Percentiles rank a stretch among this genome's conserved stretches.
These are phyloP conservation scores for Candida broadrunensis DNA, from an alignment of 805 yeast species.

Conservation along the genomic window DNA sequence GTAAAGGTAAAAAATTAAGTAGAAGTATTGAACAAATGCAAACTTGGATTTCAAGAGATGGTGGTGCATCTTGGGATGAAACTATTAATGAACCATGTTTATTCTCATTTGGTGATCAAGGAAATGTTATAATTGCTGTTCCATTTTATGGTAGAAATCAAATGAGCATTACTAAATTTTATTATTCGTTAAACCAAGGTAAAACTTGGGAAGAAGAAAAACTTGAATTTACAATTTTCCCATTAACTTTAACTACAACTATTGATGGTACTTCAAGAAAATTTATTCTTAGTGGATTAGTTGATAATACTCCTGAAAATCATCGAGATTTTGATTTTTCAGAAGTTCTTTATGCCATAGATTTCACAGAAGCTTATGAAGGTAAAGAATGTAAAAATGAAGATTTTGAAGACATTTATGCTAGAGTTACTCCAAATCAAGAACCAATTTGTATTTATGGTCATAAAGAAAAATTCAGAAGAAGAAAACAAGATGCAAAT, in stretches of 20 bases:
- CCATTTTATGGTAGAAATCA: conserved; percentile 33
- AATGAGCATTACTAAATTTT: conserved; percentile 27
- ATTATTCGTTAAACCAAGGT: conserved; percentile 74
- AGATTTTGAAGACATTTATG: conserved; percentile 68
- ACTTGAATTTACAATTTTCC: conserved; percentile 43
- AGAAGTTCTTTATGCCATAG: conserved; percentile 39
- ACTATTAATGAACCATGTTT: conserved; percentile 51
- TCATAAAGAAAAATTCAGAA: conserved; percentile 54
- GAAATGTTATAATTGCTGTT: conserved; percentile 66
- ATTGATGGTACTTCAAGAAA: conserved; percentile 68
- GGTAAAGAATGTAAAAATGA: conserved; percentile 41
- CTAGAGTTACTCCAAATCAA: conserved; percentile 37
- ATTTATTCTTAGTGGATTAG: conserved; percentile 50
- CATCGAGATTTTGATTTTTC: conserved; percentile 6
- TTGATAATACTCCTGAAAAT: conserved; percentile 11
- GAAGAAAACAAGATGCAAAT: conserved; percentile 63
- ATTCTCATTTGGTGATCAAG: conserved; percentile 72
- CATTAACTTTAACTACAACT: conserved; percentile 49
- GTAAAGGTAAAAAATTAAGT: conserved; percentile 23
- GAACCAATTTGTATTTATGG: conserved; percentile 63
- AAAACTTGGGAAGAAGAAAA: conserved; percentile 53
- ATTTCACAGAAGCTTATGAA: conserved; percentile 56
- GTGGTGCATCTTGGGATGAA: conserved; percentile 69
- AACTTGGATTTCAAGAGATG: conserved; percentile 71
- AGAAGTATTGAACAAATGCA: conserved; percentile 13